Evolutionary conservation across 1,284 basidiomycete genomes (phyloP).

Genomic region (Malassezia equina): DNA sequence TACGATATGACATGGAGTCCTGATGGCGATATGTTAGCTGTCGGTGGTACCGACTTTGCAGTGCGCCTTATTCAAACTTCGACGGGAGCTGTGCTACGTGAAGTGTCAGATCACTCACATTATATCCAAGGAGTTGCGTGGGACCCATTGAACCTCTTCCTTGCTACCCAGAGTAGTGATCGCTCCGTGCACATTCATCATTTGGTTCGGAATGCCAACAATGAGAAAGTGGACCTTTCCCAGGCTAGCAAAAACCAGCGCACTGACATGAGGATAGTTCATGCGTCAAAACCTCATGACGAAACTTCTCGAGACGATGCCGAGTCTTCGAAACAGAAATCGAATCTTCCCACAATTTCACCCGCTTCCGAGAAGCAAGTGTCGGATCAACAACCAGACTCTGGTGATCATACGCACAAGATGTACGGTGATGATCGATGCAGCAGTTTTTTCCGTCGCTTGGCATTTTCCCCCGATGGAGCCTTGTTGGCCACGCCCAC

Average conservation of each 20-base stretch:
- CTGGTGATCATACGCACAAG: slow-evolving; percentile 17
- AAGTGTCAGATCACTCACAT: slow-evolving; percentile 44
- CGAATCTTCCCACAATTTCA: not conserved
- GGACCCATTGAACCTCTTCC: slow-evolving; percentile 42
- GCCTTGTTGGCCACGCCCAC: slow-evolving; percentile 85
- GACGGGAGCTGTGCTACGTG: slow-evolving; percentile 51
- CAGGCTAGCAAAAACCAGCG: not conserved
- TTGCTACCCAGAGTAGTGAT: slow-evolving; percentile 46
- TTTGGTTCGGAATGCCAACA: slow-evolving; percentile 16
- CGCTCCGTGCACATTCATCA: slow-evolving; percentile 38
- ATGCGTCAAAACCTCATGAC: slow-evolving; percentile 2
- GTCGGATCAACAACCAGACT: slow-evolving; percentile 11
- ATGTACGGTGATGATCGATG: slow-evolving; percentile 91
- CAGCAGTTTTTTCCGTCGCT: slow-evolving; percentile 86
- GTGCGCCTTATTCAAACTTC: slow-evolving; percentile 69
- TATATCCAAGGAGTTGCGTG: slow-evolving; percentile 47
- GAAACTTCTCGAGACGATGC: slow-evolving; percentile 22
- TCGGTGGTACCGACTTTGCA: slow-evolving; percentile 91
- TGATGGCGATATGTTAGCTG: slow-evolving; percentile 79
- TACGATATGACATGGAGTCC: slow-evolving; percentile 98
- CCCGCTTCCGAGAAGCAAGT: not conserved
- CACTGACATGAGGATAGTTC: not conserved
- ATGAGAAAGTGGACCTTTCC: not conserved
- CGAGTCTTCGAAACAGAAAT: slow-evolving; percentile 7
- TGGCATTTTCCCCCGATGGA: slow-evolving; percentile 90